phyloP scores from a whole-genome alignment of 805 yeast genomes.

The Metschnikowia lachancei region DNA sequence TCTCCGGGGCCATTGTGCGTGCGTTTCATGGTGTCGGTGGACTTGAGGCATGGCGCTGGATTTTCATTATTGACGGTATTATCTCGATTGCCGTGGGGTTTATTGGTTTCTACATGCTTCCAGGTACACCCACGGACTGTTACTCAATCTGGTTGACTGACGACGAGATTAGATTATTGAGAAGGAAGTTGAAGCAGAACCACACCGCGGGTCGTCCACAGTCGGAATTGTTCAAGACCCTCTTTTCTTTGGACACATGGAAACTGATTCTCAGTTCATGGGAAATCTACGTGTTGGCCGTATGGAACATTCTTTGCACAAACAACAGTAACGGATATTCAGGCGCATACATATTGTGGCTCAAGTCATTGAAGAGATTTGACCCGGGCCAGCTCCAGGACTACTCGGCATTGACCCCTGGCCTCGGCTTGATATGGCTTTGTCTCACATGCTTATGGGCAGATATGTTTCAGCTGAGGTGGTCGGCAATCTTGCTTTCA shows the following conservation, averaged over 20 bases:
- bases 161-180: constrained; percentile 30
- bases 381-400: constrained; percentile 34
- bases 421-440: constrained; percentile 41
- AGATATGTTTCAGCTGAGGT: constrained; percentile 39
- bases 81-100: constrained; percentile 17
- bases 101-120: constrained; percentile 19
- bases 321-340: constrained; percentile 55
- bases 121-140: constrained; percentile 23
- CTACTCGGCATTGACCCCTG: constrained; percentile 47
- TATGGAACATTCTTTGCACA: constrained; percentile 59
- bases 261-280: constrained; percentile 50
- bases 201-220: constrained; percentile 20
- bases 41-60: constrained; percentile 21
- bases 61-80: constrained; percentile 18
- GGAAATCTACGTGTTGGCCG: constrained; percentile 56
- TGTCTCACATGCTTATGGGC: constrained; percentile 35
- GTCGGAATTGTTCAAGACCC: constrained; percentile 14
- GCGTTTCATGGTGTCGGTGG: constrained; percentile 14
- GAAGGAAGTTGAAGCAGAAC: constrained; percentile 27
- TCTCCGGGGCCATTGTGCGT: constrained; percentile 24
- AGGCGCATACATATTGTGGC: constrained; percentile 63
- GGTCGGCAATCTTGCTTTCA: constrained; percentile 53
- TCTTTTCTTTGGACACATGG: constrained; percentile 42
- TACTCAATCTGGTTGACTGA: constrained; percentile 21
- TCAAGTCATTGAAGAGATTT: constrained; percentile 30